Evolutionary conservation across 805 yeast genomes (phyloP).

Genomic region (Candida namnaoensis): DNA sequence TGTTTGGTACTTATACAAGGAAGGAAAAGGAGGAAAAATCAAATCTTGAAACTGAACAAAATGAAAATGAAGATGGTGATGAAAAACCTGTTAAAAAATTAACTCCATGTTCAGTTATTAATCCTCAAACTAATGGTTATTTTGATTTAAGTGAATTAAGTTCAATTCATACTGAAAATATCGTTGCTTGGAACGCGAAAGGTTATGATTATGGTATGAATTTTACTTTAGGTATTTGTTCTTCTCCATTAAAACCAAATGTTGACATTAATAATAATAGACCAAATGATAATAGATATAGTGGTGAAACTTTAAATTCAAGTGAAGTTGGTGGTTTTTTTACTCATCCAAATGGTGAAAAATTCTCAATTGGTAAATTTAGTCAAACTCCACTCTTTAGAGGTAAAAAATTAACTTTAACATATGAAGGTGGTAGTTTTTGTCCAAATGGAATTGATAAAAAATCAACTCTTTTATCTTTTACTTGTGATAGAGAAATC

Average conservation of each 20-base stretch:
- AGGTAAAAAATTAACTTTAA: constrained; percentile 63
- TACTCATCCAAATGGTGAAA: constrained; percentile 32
- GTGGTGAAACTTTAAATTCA: constrained; percentile 19
- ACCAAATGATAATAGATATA: constrained; percentile 5
- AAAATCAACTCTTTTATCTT: constrained; percentile 59
- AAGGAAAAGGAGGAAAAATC: too few species aligned
- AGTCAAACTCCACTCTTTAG: constrained; percentile 55
- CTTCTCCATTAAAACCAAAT: constrained; percentile 35
- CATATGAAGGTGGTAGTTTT: constrained; percentile 60
- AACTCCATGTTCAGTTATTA: constrained; percentile 34
- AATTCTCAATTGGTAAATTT: constrained; percentile 52
- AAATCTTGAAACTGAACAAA: not conserved
- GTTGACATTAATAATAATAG: constrained; percentile 17
- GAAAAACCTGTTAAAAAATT: constrained; percentile 5
- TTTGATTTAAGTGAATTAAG: constrained; percentile 22
- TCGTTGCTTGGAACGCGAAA: constrained; percentile 52
- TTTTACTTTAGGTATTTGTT: constrained; percentile 68
- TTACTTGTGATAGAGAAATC: constrained; percentile 74
- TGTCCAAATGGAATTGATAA: constrained; percentile 48
- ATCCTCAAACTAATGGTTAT: constrained; percentile 32
- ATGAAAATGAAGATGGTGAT: constrained; percentile 2
- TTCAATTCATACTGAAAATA: constrained; percentile 13
- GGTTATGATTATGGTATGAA: constrained; percentile 67
- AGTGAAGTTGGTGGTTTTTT: constrained; percentile 51
- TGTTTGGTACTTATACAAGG: not conserved